Base-by-base conservation (phyloP, 2,329 filamentous ascomycete species). In the Trichoderma breve region DNA sequence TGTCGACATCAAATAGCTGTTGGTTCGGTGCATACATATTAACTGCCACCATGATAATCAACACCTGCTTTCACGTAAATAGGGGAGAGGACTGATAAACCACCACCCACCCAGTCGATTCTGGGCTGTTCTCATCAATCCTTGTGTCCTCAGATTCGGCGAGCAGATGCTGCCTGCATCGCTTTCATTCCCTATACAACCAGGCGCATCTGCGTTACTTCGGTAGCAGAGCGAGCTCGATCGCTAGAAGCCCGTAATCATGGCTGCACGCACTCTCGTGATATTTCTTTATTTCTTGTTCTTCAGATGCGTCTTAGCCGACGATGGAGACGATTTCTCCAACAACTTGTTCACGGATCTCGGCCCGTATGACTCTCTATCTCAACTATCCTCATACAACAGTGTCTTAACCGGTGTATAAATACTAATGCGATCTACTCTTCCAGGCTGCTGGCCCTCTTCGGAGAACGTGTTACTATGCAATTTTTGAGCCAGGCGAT, bases 401-500 rank as follows among this genome's bases (percentile, higher is more conserved):
- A 47, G 21, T 30, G 28, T 32, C 18, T 30, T 11, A 28, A 12
- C 21, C 6, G 18, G 55, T 58, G 4, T n/a, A 39, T 24, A n/a
- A 43, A 43, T 18, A 6, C 39, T 64, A 32, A 32, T 32, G 1
- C 4, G 21, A 32, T 15, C 4, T 36, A 15, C 2, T 24, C 3
- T n/a, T 34, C 1, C 4, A 76, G 75, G 8, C 26, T 77, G 0
- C 62, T 78, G 0, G 71, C 76, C 0, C 76, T 77, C 1, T 86
- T 86, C 36, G 84, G 84, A 1, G 84, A 86, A 47, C 79, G 81
- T n/a, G 80, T 85, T 5, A 83, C 84, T 0, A 86, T 83, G 75
- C 84, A 86, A 74, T 86, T 84, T 65, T 78, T 86, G n/a, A 85
- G 82, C 55, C 80, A 85, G 39, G 81, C 82, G 0, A 78, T 82